These are phyloP conservation scores for Ophiobolus disseminans DNA, from an alignment of 2,329 filamentous ascomycete genomes.

Conservation along the genomic window DNA sequence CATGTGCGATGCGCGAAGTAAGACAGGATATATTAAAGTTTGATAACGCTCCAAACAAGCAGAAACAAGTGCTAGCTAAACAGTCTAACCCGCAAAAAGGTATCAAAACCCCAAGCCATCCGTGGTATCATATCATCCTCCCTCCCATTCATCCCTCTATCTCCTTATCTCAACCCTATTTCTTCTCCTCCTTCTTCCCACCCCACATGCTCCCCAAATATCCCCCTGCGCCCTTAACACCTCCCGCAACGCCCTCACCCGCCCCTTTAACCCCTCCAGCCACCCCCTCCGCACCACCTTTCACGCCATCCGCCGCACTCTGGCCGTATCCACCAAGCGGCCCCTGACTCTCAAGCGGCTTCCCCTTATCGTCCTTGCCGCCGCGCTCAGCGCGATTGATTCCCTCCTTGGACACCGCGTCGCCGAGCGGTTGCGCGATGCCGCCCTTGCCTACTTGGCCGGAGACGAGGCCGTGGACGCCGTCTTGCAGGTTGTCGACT, in stretches of 20 bases:
- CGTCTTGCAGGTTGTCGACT: conserved; percentile 73
- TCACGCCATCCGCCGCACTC: conserved; percentile 42
- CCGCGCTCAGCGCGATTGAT: conserved; percentile 69
- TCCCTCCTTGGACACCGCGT: conserved; percentile 68
- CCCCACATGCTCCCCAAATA: conserved; percentile 33
- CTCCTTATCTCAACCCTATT: conserved; percentile 6
- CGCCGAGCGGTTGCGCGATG: conserved; percentile 68
- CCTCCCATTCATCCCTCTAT: background rate
- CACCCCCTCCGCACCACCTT: conserved; percentile 31
- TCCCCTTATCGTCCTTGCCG: conserved; percentile 67
- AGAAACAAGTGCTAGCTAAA: background rate
- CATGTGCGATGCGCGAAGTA: background rate
- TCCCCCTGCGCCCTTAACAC: conserved; percentile 37
- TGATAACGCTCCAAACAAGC: too few species aligned
- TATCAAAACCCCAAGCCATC: background rate
- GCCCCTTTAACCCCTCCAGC: conserved; percentile 36
- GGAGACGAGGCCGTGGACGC: conserved; percentile 66
- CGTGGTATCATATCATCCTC: conserved; percentile 4
- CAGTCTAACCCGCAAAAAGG: conserved; percentile 1
- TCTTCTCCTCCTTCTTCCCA: conserved; percentile 30
- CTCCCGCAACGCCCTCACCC: conserved; percentile 26
- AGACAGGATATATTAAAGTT: background rate
- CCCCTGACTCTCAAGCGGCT: conserved; percentile 50
- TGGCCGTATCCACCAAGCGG: conserved; percentile 43
- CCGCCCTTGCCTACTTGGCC: conserved; percentile 74